Evolutionary conservation across 2,329 filamentous ascomycete species (phyloP).

Genomic region (Dryadomyces sulphureus): DNA sequence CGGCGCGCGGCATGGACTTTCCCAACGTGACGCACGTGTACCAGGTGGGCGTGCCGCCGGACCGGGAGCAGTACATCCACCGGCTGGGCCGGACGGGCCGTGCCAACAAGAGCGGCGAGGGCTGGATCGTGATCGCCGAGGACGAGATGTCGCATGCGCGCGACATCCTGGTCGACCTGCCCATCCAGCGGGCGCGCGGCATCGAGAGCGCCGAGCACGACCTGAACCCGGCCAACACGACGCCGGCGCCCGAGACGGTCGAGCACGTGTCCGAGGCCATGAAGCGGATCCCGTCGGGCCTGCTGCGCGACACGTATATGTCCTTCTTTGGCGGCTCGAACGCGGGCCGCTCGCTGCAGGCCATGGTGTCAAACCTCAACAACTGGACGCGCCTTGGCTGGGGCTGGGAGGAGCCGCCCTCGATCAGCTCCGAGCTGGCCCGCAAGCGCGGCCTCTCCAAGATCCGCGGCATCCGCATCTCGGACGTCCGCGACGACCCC

Average conservation of each 20-base stretch:
- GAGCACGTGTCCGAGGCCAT: conserved; percentile 26
- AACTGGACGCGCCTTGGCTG: conserved; percentile 34
- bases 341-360: conserved; percentile 18
- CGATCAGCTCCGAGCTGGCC: conserved; percentile 12
- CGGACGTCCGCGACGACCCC: neutral
- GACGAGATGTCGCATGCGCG: conserved; percentile 35
- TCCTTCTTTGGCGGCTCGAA: conserved; percentile 36
- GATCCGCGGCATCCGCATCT: conserved; percentile 5
- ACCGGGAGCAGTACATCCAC: conserved; percentile 46
- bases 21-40: conserved; percentile 44
- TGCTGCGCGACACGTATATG: conserved; percentile 36
- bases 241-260: conserved; percentile 29
- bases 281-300: conserved; percentile 21
- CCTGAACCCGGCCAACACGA: conserved; percentile 31
- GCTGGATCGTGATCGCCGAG: conserved; percentile 49
- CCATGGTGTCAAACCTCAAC: conserved; percentile 35
- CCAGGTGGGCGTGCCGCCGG: conserved; percentile 37
- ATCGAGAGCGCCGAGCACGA: conserved; percentile 39
- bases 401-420: conserved; percentile 35
- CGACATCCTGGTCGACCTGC: conserved; percentile 39
- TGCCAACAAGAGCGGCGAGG: conserved; percentile 57
- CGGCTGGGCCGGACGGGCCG: conserved; percentile 56
- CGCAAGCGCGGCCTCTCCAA: conserved; percentile 4
- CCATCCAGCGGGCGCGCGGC: conserved; percentile 38
- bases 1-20: conserved; percentile 63